A percentile compares a stretch with the other conserved stretches of the same genome.
phyloP scores from a whole-genome alignment of 352 stramenopile species.

The Thalassiosira livingstoniorum region DNA sequence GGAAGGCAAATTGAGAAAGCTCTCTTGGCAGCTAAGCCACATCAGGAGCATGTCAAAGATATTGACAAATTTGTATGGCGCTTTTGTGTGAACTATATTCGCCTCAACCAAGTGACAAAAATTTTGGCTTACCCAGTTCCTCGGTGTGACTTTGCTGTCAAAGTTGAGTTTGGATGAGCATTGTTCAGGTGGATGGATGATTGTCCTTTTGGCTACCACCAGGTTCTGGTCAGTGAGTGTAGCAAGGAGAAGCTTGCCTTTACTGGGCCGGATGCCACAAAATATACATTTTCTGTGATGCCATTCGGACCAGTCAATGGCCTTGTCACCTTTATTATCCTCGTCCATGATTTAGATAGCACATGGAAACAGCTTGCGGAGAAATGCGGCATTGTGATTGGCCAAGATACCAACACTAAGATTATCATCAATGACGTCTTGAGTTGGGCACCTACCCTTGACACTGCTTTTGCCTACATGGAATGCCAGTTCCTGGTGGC shows the following conservation, averaged over 20 bases:
- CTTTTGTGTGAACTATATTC: too few species aligned
- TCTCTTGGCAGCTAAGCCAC: too few species aligned
- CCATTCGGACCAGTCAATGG: constrained; percentile 32
- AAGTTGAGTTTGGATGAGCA: not conserved
- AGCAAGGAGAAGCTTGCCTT: constrained; percentile 29
- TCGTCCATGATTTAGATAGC: constrained; percentile 13
- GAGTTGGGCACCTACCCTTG: constrained; percentile 10
- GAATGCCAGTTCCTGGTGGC: constrained; percentile 10
- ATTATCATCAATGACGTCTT: constrained; percentile 28
- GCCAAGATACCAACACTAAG: constrained; percentile 16
- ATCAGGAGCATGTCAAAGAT: too few species aligned
- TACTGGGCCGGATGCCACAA: constrained; percentile 3
- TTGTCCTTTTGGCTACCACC: constrained; percentile 36
- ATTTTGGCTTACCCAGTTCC: too few species aligned
- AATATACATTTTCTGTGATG: constrained; percentile 34
- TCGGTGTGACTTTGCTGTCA: constrained; percentile 38
- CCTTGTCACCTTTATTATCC: constrained; percentile 10
- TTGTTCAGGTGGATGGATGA: constrained; percentile 24
- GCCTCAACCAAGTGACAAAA: too few species aligned
- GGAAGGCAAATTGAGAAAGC: too few species aligned
- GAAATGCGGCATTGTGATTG: constrained; percentile 6
- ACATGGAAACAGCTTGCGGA: not conserved
- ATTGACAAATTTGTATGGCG: too few species aligned
- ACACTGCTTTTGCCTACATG: constrained; percentile 16
- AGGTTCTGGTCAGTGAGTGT: constrained; percentile 10